Conservation (phyloP, 2,329 filamentous ascomycete genomes). For the Beauveria rudraprayagi region DNA sequence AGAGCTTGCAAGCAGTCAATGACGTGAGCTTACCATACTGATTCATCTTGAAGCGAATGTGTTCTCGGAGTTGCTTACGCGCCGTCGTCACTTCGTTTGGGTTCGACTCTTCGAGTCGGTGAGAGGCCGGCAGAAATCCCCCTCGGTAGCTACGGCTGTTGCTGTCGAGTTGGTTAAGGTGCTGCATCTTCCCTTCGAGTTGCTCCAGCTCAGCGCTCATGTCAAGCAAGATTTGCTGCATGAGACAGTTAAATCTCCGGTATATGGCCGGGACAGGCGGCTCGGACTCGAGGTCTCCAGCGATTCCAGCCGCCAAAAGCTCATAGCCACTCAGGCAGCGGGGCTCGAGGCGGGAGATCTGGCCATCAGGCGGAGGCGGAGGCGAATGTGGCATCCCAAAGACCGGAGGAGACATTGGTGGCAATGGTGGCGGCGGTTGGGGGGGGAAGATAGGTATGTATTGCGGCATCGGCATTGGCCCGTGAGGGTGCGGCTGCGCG, state of each 20-base stretch:
- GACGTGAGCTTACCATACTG: slow-evolving; percentile 53
- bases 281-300: slow-evolving; percentile 15
- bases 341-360: slow-evolving; percentile 24
- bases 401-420: neutral
- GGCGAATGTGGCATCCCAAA: neutral
- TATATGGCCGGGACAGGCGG: slow-evolving; percentile 56
- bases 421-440: neutral
- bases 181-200: slow-evolving; percentile 68
- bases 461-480: neutral
- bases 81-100: slow-evolving; percentile 51
- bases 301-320: slow-evolving; percentile 48
- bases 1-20: neutral
- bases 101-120: slow-evolving; percentile 46
- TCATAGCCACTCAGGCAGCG: slow-evolving; percentile 52
- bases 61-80: slow-evolving; percentile 51
- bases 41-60: slow-evolving; percentile 56
- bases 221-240: slow-evolving; percentile 74
- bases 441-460: neutral
- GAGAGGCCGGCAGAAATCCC: slow-evolving; percentile 48
- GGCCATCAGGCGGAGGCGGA: neutral
- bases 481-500: neutral
- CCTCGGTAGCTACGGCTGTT: slow-evolving; percentile 34
- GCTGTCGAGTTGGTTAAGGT: slow-evolving; percentile 54
- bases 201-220: slow-evolving; percentile 79
- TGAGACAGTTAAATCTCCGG: slow-evolving; percentile 71